A percentile compares a stretch with the other conserved stretches of the same genome.
phyloP scores from a whole-genome alignment of 1,284 basidiomycete genomes.

The Ustilago hordei region DNA sequence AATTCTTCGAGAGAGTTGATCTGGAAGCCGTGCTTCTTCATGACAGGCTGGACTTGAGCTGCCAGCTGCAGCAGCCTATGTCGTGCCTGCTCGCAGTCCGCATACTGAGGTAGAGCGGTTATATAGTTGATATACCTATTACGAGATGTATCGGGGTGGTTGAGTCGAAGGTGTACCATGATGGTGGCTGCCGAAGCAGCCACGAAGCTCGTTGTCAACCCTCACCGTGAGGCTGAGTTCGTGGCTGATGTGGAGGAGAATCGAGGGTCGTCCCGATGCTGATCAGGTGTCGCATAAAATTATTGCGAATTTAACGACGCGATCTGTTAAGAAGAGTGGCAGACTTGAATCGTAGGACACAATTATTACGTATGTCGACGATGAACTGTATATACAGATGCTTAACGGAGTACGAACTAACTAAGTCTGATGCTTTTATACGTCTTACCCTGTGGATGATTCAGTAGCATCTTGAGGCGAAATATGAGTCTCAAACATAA shows the following conservation, averaged over 20 bases:
- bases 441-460: no score
- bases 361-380: no score
- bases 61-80: constrained; percentile 50
- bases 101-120: constrained; percentile 46
- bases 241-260: not conserved
- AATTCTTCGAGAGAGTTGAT: constrained; percentile 62
- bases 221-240: not conserved
- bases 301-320: no score
- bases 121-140: constrained; percentile 61
- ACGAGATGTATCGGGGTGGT: constrained; percentile 56
- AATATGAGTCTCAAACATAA: no score
- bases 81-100: constrained; percentile 41
- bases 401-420: no score
- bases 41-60: constrained; percentile 59
- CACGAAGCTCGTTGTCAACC: not conserved
- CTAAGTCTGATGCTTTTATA: no score
- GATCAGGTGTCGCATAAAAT: no score
- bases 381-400: no score
- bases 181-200: not conserved
- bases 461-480: no score
- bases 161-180: constrained; percentile 58
- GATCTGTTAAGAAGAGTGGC: no score
- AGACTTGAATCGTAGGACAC: no score
- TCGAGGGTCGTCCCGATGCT: not conserved
- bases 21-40: constrained; percentile 57